Base-by-base conservation (phyloP, 352 stramenopile species). In the Pythium guiyangense region DNA sequence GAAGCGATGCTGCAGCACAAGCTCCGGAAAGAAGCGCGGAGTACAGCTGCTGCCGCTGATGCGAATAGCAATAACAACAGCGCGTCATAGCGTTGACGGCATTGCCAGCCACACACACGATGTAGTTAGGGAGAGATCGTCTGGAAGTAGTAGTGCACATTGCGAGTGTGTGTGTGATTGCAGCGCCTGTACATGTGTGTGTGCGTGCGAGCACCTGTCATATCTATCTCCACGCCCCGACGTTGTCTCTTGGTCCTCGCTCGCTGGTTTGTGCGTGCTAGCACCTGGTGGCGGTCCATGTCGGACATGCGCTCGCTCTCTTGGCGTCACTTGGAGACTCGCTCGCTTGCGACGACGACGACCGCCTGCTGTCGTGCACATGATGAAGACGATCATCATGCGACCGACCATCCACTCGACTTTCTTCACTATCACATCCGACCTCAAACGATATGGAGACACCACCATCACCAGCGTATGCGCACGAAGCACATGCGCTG, bases 1-100 rank as follows among this genome's bases (percentile, higher is more conserved):
- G 66, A 88, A 52, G 63, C 65, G 25, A 79, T 91, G 6, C 29
- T 91, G 58, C 66, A 83, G 42, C 57, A 82, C 62, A 73, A 75
- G 45, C 64, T 84, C 20, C 78, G 79, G 22, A 89, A 88, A 61
- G 70, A 85, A 46, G 43, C 58, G 25, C n/a, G 52, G 2, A 22
- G 31, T 10, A 5, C 40, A 64, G 18, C 47, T 61, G 27, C 34
- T 11, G 31, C 31, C 5, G 31, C 31, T 12, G 12, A 3, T 22
- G 29, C 40, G 10, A 43, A 17, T 17, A 52, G n/a, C 17, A 42
- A 22, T 22, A 47, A 8, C 54, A 60, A 15, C 15, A 35, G 43
- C 22, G 11, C 27, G 11, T 14, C 44, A 3, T 25, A 46, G 14
- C 40, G 20, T 25, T 20, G 47, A 12, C 10, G 17, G 4, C 53